These are phyloP conservation scores for Miscanthus lutarioriparius DNA, from an alignment of 176 grass and related monocot genomes.

Conservation along the genomic window DNA sequence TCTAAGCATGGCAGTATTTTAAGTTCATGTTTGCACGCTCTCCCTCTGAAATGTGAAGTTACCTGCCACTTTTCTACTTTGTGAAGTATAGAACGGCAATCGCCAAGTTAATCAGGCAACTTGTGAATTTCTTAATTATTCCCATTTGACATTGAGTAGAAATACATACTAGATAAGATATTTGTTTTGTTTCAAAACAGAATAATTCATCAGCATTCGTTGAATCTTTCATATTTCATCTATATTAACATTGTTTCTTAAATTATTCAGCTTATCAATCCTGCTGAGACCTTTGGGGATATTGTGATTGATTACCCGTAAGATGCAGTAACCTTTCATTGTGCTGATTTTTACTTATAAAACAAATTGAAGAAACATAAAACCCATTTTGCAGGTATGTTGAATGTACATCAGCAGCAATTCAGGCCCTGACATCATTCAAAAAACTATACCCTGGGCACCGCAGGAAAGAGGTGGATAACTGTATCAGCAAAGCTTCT, in stretches of 20 bases:
- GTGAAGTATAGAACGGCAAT: not conserved
- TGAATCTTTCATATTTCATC: constrained; percentile 3
- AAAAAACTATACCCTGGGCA: constrained; percentile 85
- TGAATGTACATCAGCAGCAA: constrained; percentile 93
- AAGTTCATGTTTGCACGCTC: not conserved
- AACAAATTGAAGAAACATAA: constrained; percentile 35
- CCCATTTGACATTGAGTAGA: not conserved
- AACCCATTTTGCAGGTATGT: constrained; percentile 63
- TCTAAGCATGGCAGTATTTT: not conserved
- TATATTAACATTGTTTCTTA: constrained; percentile 35
- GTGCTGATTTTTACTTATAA: constrained; percentile 32
- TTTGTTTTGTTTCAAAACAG: constrained; percentile 20
- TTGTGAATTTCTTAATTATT: not conserved
- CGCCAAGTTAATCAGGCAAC: not conserved
- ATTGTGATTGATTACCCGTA: constrained; percentile 99
- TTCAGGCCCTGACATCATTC: constrained; percentile 88
- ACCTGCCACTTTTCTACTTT: not conserved
- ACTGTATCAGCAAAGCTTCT: constrained; percentile 74
- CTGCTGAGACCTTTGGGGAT: constrained; percentile 92
- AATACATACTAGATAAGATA: not conserved
- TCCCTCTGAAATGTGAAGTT: not conserved
- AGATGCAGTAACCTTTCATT: constrained; percentile 45
- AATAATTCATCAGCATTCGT: not conserved
- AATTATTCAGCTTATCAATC: constrained; percentile 83
- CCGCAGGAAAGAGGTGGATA: constrained; percentile 65